Base-by-base conservation (phyloP, 345 rosid genomes). In the Eucalyptus marginata region DNA sequence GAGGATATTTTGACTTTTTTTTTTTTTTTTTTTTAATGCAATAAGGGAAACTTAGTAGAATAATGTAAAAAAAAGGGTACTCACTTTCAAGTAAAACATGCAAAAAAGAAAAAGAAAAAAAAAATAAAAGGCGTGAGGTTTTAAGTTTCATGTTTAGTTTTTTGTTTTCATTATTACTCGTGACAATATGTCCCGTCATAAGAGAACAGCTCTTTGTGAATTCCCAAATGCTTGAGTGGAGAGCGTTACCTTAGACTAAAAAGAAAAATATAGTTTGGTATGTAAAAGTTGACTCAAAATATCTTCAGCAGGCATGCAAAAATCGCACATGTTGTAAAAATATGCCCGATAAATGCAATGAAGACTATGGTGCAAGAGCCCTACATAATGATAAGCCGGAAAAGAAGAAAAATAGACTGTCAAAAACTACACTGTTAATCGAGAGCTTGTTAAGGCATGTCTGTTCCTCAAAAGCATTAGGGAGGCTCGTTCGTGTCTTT, bases 181-280 rank as follows among this genome's bases (percentile, higher is more conserved):
- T 7, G 76, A 64, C 76, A n/a, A 8, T 3, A 14, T 64, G 76
- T 13, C 9, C 76, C 33, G 0, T 64, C 76, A 14, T 64, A 7
- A 16, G 11, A 64, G 76, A 15, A 7, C 0, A 15, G 10, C 17
- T 64, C 40, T 64, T 4, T n/a, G 18, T 64, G 0, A 64, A 64
- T n/a, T n/a, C 18, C 76, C 1, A n/a, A 64, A n/a, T 64, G 33
- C 18, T 64, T 1, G 36, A 64, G 76, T 64, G 40, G 36, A n/a
- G 76, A n/a, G 76, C 20, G 36, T n/a, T 64, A 64, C 18, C 36
- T n/a, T 4, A 31, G 76, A 64, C 36, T 64, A 3, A 64, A 29
- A 64, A n/a, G 36, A n/a, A 14, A 64, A n/a, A 7, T 14, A 64
- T n/a, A 4, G 1, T 64, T n/a, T 64, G 76, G 76, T n/a, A n/a